Base-by-base conservation (phyloP, 2,329 filamentous ascomycete species). In the Apiospora pterosperma region DNA sequence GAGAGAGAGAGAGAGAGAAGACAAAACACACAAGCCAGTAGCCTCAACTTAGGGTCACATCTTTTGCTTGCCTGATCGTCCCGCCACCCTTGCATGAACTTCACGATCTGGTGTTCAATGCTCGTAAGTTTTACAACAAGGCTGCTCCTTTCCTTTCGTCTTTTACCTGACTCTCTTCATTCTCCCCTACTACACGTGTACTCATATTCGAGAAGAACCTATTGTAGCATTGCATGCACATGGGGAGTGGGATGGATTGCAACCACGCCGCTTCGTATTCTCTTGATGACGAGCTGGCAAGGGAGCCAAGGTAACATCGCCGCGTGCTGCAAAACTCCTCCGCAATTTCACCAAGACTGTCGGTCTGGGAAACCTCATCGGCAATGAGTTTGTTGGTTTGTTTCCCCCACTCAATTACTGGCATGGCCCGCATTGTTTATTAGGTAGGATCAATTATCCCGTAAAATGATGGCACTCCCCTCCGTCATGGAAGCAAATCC, bases 241-340 rank as follows among this genome's bases (percentile, higher is more conserved):
- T 23, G 44, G 19, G 36, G 5, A 19, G 38, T 41, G 38, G 16
- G 38, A 39, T 39, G 44, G 44, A 28, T 14, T 55, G 48, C 48
- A 55, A 39, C 36, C 58, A 39, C n/a, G 58, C 34, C 28, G 48
- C 28, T 55, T 60, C 58, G 58, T 60, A 28, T 60, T 55, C 58
- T 39, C 31, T 36, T 39, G 34, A 60, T 60, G 34, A 60, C 58
- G 58, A 39, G 34, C 23, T 60, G 21, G 21, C 36, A 39, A 39
- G 58, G 58, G 36, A 60, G 34, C 34, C 58, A 36, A 61, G 41
- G 72, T 73, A 39, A 67, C 70, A 71, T 73, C 62, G 68, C 65
- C 66, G 66, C 66, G 62, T 67, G 61, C 68, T 69, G 69, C 69
- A 70, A 64, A 66, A 66, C 66, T 64, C 70, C 67, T 71, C 67